Base-by-base conservation (phyloP, 768 basidiomycete genomes). In the Chalciporus pseudorubinellus region DNA sequence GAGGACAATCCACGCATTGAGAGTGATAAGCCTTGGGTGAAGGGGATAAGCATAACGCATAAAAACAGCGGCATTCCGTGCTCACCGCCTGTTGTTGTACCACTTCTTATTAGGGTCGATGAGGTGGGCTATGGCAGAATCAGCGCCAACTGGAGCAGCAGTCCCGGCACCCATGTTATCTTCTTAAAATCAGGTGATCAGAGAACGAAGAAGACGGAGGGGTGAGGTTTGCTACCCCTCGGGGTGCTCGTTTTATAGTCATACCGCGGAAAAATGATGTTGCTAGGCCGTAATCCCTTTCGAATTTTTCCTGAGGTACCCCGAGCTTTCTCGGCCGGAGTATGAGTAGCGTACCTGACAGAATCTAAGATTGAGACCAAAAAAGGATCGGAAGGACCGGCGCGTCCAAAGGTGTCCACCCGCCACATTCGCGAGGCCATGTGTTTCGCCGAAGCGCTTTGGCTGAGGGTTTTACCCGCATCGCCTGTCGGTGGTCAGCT, bases 71-170 rank as follows among this genome's bases (percentile, higher is more conserved):
- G 16, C 5, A 13, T 6, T 6, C 16, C 33, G 50, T 13, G 53
- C 74, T n/a, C 59, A 83, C 84, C 87, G 75, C 67, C 67, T 79
- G 75, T 89, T 89, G 71, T 84, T 88, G 70, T 85, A 86, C 87
- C 87, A 89, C 63, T 74, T 87, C 64, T 82, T 74, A 51, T 65
- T 79, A 12, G 84, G 84, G 69, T 89, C 81, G 51, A 87, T 56
- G 50, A 87, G 74, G 57, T 82, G 82, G 8, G 65, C 68, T 58
- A 78, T 80, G 29, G 74, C 75, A 26, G 71, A 64, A 22, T 58
- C 57, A 3, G 51, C 50, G 36, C 67, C 58, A 50, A 56, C 67
- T 11, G 46, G 48, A 55, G 71, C 71, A 55, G 76, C 74, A 66
- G n/a, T n/a, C n/a, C 78, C 83, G 55, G 63, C 80, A 63, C 70